Evolutionary conservation across 202 grass and related monocot genomes (phyloP), one percentile per base, ranked within the genome.

Genomic region (Brachypodium distachyon): DNA sequence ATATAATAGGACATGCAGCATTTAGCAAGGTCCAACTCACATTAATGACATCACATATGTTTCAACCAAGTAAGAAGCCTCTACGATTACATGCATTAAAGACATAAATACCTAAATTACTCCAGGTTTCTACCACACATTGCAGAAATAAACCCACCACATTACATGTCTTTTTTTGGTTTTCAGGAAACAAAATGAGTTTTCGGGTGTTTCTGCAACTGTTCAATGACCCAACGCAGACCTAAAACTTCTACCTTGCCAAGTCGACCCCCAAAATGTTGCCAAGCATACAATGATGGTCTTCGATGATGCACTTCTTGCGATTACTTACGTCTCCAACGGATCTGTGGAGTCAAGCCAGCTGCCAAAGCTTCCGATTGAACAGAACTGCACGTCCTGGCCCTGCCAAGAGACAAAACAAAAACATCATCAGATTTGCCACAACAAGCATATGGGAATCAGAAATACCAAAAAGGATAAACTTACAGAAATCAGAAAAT

Each of bases 351-450:
- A 58, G 19, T 96, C 84, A 43, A 92, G 63, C 93, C 90, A 97
- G 54, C 87, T 79, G 10, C 84, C 84, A 14, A 93, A 55, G 79
- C 90, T 92, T 53, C 86, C 90, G 70, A 91, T 90, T 29, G 93
- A 97, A 26, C 83, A 88, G 33, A 97, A 85, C 70, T 75, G 83
- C n/a, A 97, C 52, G 22, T 89, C 90, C 93, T 97, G 81, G 18
- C 3, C 40, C 53, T n/a, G n/a, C n/a, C n/a, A n/a, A n/a, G 36
- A 51, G 3, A 55, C 7, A 18, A 48, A 51, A 63, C 13, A 19
- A 51, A 78, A 25, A 37, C 18, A 54, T 27, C 11, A 67, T 83
- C 52, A 89, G 60, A 70, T 60, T 71, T 61, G 1, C 42, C 17
- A 69, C 16, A 67, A 17, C 12, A 28, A 28, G 38, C 21, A 77